Evolutionary conservation across 2,329 filamentous ascomycete species (phyloP), one percentile per base, ranked within the genome.

Genomic region (Setomelanomma holmii): DNA sequence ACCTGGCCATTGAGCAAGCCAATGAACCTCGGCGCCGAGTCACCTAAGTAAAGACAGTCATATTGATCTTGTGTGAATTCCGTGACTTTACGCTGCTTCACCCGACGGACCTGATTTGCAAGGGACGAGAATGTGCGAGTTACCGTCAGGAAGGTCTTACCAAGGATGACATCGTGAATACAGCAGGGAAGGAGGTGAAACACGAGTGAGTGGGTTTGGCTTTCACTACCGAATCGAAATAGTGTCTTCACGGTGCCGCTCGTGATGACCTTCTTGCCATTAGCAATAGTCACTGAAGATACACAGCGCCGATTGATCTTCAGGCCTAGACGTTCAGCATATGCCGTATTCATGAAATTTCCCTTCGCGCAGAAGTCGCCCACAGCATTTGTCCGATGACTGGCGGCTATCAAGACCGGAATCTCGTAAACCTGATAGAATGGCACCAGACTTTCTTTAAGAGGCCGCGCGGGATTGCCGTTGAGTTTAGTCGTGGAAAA

Each of bases 311-410:
- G 24, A 11, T 55, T 8, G 27, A 60, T 53, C 2, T 10, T 2
- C 6, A 60, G 33, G 3, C 53, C 50, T 11, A 36, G 19, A 5
- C 27, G 39, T 27, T 27, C 20, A 4, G 53, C 56, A 19, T 46
- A 52, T 14, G 50, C 50, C 21, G 51, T 45, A 11, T 43, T 45
- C 50, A 60, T 60, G 24, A 54, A 60, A 22, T 60, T 60, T 2
- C 22, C 27, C 24, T 52, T 60, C 6, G 53, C 56, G 21, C 50
- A 40, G 6, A 22, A 46, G 27, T 60, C 56, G 20, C 53, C 56
- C 1, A 56, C 36, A 2, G 54, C 50, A 27, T 35, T 43, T 34
- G 14, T 49, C 22, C 12, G 6, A 10, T 12, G 6, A 12, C 34
- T 2, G 2, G 23, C 5, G 5, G 27, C 14, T 36, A 35, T 17